phyloP scores from a whole-genome alignment of 352 stramenopile genomes.

The Phytophthora chlamydospora region DNA sequence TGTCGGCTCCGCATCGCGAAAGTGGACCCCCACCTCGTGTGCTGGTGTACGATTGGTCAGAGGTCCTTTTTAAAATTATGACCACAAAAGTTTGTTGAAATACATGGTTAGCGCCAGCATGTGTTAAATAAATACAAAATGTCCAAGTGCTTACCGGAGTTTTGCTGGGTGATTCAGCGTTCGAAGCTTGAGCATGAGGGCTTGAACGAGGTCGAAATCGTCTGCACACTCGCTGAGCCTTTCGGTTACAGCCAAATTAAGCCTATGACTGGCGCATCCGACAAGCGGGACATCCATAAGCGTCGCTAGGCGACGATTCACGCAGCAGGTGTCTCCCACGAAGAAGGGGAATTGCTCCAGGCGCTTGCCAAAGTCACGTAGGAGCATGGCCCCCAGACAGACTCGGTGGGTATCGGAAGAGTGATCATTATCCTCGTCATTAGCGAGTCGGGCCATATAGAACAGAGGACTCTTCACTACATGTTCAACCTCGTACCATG shows the following conservation, averaged over 20 bases:
- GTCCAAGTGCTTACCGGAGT: background rate
- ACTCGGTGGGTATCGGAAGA: too few species aligned
- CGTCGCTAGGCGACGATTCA: too few species aligned
- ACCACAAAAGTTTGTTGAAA: background rate
- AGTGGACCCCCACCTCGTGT: background rate
- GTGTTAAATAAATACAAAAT: background rate
- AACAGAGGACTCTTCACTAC: too few species aligned
- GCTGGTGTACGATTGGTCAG: slow-evolving; percentile 11
- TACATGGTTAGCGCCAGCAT: background rate
- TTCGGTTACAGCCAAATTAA: background rate
- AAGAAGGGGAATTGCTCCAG: too few species aligned
- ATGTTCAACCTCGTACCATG: too few species aligned
- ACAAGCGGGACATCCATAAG: background rate
- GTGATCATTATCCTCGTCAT: too few species aligned
- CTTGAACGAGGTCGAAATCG: background rate
- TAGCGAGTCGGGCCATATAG: too few species aligned
- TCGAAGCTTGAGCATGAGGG: background rate
- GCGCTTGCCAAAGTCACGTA: too few species aligned
- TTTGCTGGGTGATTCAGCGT: background rate
- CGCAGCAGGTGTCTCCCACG: too few species aligned
- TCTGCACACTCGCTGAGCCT: background rate
- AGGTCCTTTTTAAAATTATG: slow-evolving; percentile 3
- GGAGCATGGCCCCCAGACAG: too few species aligned
- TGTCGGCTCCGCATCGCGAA: slow-evolving; percentile 7
- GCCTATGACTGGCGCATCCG: slow-evolving; percentile 1